Conservation (phyloP, 2,329 filamentous ascomycete genomes). For the Colletotrichum sp. region DNA sequence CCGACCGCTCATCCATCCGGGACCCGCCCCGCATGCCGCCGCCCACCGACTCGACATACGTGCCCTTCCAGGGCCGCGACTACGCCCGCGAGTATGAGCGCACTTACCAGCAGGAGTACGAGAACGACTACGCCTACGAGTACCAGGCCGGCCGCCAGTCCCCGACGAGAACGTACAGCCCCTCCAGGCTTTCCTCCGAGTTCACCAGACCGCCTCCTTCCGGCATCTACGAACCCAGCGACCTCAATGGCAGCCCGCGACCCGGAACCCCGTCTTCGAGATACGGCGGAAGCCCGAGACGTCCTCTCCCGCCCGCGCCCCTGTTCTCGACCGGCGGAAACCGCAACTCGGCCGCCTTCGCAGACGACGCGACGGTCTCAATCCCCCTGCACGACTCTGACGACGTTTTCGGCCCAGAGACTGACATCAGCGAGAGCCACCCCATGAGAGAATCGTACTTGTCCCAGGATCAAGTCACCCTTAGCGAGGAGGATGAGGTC, state of each 20-base stretch:
- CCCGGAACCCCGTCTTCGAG: constrained; percentile 89
- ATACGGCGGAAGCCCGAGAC: constrained; percentile 86
- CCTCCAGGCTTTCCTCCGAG: constrained; percentile 59
- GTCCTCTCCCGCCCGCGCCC: constrained; percentile 87
- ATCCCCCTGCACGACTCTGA: constrained; percentile 73
- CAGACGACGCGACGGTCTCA: constrained; percentile 72
- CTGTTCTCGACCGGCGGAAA: constrained; percentile 68
- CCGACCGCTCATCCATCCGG: constrained; percentile 54
- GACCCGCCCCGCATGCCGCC: constrained; percentile 67
- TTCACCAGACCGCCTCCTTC: constrained; percentile 75
- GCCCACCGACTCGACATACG: constrained; percentile 66
- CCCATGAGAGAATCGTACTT: constrained; percentile 61
- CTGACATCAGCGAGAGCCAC: constrained; percentile 59
- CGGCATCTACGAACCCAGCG: constrained; percentile 81
- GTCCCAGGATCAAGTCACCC: constrained; percentile 57
- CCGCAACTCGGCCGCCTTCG: constrained; percentile 56
- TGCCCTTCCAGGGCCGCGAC: constrained; percentile 56
- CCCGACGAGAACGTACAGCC: constrained; percentile 64
- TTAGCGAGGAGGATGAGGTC: constrained; percentile 47
- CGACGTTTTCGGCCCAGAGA: constrained; percentile 75
- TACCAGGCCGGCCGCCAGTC: constrained; percentile 37
- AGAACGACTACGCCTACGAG: constrained; percentile 15
- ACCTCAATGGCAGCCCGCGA: constrained; percentile 87
- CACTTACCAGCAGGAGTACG: constrained; percentile 22
- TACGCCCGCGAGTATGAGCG: constrained; percentile 32